Evolutionary conservation across 148 eudicot species (phyloP), one percentile per base, ranked within the genome.

Genomic region (Arctostaphylos glauca): DNA sequence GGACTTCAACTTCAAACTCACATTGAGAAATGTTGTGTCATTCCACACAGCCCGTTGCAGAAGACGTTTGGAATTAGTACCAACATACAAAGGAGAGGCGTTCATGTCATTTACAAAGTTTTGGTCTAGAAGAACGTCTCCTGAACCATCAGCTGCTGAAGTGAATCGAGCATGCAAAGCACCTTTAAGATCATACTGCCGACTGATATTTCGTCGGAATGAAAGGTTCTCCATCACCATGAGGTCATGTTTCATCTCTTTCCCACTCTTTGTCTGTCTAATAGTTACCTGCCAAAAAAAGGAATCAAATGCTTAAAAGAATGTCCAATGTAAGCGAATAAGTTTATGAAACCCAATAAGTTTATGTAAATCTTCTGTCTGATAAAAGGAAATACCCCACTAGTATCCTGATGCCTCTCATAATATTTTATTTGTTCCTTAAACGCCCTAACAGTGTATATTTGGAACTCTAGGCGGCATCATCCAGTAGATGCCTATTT

Each of bases 201-300:
- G 88, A 43, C 86, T 82, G 31, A 92, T 85, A 72, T 85, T 90
- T 81, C 98, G 87, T 52, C 95, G 93, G 83, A 89, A 96, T 7
- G 94, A 92, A 73, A 96, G 94, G 85, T 96, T 93, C 90, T 96
- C 99, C 92, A 92, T 93, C 86, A 96, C 97, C 92, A 96, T 86
- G 75, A 96, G 91, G 87, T 94, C 95, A 76, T 92, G 95, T 80
- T 89, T 92, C 10, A 89, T 59, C 86, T 95, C 98, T 86, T 87
- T 94, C 72, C 97, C 95, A 76, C 80, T 85, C 87, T 89, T 93
- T 4, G 90, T 75, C 84, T 87, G 91, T 53, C 93, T 91, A 67
- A 93, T 83, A 52, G 89, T 89, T 76, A 93, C 91, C 97, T 95
- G 88, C 64, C 64, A 85, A 78, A 53, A 86, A 80, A 53, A 16